Evolutionary conservation across 176 grass and related monocot genomes (phyloP).

Genomic region (Paspalum notatum): DNA sequence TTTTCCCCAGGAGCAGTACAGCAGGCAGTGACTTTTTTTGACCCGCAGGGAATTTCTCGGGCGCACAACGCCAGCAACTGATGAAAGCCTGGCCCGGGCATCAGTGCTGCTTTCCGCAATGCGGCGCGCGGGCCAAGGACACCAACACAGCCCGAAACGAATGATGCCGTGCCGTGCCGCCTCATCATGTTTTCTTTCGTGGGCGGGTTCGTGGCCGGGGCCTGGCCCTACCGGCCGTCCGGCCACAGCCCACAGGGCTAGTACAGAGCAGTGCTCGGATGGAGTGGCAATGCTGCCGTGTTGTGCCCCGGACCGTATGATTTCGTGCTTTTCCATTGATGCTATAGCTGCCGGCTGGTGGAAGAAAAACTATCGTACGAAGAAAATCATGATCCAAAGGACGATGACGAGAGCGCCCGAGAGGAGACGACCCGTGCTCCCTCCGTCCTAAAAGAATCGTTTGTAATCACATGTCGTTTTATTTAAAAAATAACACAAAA

Average conservation of each 20-base stretch:
- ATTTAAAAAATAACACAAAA: no score
- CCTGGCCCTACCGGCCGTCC: background rate
- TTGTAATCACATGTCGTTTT: no score
- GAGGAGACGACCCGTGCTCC: no score
- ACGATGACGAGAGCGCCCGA: no score
- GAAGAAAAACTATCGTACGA: no score
- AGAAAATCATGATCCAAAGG: no score
- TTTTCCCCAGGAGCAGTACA: background rate
- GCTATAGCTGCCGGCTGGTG: no score
- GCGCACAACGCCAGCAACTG: background rate
- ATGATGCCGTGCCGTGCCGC: constrained; percentile 2
- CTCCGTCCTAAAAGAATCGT: no score
- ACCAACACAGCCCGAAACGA: background rate
- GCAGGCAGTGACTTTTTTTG: background rate
- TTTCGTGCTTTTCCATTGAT: background rate
- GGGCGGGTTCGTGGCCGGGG: background rate
- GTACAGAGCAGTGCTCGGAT: background rate
- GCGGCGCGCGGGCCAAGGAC: constrained; percentile 17
- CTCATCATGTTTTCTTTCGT: background rate
- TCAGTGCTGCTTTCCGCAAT: constrained; percentile 28
- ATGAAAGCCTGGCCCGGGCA: background rate
- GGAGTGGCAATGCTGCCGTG: background rate
- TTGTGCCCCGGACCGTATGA: background rate
- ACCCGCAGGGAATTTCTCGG: constrained; percentile 27
- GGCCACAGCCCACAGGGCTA: background rate